Evolutionary conservation across 2,329 filamentous ascomycete species (phyloP).

Genomic region (Clarireedia homoeocarpa): DNA sequence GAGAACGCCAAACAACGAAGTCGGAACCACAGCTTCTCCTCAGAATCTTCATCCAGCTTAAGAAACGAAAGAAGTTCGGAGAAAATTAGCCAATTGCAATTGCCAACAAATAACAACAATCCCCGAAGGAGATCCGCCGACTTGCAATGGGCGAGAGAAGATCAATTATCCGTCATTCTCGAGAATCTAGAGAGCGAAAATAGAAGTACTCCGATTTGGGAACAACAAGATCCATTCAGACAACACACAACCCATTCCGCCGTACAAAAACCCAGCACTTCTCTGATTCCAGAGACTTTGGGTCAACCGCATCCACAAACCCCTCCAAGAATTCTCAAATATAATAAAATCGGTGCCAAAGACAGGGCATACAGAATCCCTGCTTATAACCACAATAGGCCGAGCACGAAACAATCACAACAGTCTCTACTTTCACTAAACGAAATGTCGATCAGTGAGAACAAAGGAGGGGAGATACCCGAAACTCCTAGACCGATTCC

Average conservation of each 20-base stretch:
- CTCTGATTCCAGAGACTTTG: neutral
- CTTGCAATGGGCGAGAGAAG: constrained; percentile 20
- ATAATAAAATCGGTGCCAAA: neutral
- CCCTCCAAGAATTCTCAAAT: neutral
- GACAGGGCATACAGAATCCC: constrained; percentile 6
- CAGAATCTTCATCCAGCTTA: neutral
- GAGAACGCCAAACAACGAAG: neutral
- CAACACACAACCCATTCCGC: neutral
- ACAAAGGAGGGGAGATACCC: neutral
- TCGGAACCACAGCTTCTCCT: neutral
- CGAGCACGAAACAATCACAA: neutral
- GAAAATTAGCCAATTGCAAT: neutral
- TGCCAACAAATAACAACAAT: constrained; percentile 2
- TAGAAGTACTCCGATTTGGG: constrained; percentile 11
- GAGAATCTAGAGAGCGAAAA: constrained; percentile 17
- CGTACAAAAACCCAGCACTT: neutral
- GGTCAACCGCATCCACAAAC: neutral
- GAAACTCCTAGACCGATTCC: constrained; percentile 6
- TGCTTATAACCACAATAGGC: neutral
- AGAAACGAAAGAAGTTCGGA: neutral
- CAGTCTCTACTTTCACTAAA: neutral
- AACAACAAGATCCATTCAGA: neutral
- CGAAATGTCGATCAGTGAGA: neutral
- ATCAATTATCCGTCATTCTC: constrained; percentile 22
- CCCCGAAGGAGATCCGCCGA: constrained; percentile 2